Base-by-base conservation (phyloP, 164 flowering plant genomes). In the Annona squamosa region DNA sequence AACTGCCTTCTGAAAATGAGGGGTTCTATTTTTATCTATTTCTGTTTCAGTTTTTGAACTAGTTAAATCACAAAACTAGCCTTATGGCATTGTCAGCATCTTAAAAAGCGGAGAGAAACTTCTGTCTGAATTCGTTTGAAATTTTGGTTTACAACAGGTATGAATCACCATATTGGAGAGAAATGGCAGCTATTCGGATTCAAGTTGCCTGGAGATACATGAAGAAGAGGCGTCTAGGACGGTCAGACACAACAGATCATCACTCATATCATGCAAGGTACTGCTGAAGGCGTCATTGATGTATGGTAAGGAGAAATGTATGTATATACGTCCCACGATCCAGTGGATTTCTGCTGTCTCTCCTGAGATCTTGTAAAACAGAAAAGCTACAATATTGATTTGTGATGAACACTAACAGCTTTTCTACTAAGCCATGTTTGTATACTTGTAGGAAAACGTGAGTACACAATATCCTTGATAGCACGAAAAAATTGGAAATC, bases 181-280 rank as follows among this genome's bases (percentile, higher is more conserved):
- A 72, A 47, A 76, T 70, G 66, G 82, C 82, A 67, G 77, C 80
- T 37, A 76, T 42, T 13, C 76, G 78, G 26, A 79, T 81, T 67
- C 84, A 81, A 72, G 84, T 79, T 6, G 81, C 84, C 17, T 81
- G 84, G 84, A 76, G 78, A 76, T 79, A 79, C 81, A 61, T 81
- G 64, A 76, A 81, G 66, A 79, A 74, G 67, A 52, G 59, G 59
- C 67, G 81, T 13, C 70, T 81, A 44, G 77, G 59, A 48, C 80
- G 80, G 45, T 52, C 69, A 3, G 56, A 42, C 46, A 66, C 18
- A 12, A 13, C 68, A 17, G 68, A 66, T 41, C 42, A 64, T 64
- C 19, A 12, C 4, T 44, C 68, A 37, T 10, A 43, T 66, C 48
- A 42, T 44, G 59, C 59, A 52, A 5, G 10, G 59, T 52, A 52